Base-by-base conservation (phyloP, 2,329 filamentous ascomycete genomes). In the Didymella keratinophila region DNA sequence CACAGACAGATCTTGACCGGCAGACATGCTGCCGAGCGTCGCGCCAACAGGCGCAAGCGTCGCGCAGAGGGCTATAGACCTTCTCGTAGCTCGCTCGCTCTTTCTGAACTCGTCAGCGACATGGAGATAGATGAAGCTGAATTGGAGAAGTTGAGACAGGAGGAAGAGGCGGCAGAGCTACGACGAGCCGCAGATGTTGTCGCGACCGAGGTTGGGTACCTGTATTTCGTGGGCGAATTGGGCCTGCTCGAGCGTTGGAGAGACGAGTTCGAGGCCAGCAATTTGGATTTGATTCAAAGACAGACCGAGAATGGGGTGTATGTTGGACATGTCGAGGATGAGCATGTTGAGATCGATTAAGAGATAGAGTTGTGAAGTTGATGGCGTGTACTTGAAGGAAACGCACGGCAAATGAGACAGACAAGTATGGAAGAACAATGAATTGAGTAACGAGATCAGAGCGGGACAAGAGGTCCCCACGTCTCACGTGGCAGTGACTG, bases 141-240 rank as follows among this genome's bases (percentile, higher is more conserved):
- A 39, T 28, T 58, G 3, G 53, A 67, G 20, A 47, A 28, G 5
- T 52, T 63, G 34, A 57, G 47, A 44, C 21, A 51, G 27, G 44
- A 55, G 12, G 68, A 68, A 39, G 58, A 68, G 25, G 45, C 27
- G 1, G 54, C 62, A 7, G 53, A 63, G 23, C 18, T 63, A 34
- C 60, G 65, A 37, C 58, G 55, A 16, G 27, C 52, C 25, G 51
- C 58, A 2, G 48, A 32, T n/a, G 67, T 60, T 28, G 60, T 62
- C 1, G 65, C 60, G 18, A 46, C 57, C 10, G 63, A 72, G n/a
- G 64, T 73, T 14, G 69, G 71, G 10, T 74, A 69, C 42, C 56
- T 74, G 16, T 72, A 72, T 46, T 69, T 71, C 25, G 62, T 72
- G 2, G 71, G 66, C 4, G 43, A 43, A 1, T 20, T 56, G 5